Evolutionary conservation across 805 yeast species (phyloP), one percentile per base, ranked within the genome.

Genomic region (Phaffomyces opuntiae): DNA sequence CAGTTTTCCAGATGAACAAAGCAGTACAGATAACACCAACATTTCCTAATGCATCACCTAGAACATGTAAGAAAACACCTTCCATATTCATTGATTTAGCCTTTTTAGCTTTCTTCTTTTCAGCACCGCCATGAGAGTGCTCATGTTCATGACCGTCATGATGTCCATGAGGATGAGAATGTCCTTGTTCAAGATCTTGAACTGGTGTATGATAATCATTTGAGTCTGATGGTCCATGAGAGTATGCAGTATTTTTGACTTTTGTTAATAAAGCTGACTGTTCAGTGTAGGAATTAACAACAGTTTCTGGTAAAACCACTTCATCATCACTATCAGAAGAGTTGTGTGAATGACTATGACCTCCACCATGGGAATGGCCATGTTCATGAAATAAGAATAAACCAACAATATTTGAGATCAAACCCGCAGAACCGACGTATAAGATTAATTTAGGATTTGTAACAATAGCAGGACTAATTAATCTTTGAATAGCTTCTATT

Each of bases 31-130:
- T 93, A 43, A 91, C 99, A 53, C 98, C 98, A 45, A 91, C 68
- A 61, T 91, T 91, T 51, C 99, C 98, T 46, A 91, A 71, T 1
- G 98, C 98, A 65, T 91, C 99, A 39, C 98, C 98, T 55, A 93
- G 51, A 12, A 93, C 99, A 61, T 91, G 99, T 59, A 91, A 72
- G 61, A 87, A 93, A 4, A 91, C 97, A 52, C 99, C 99, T 57
- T 87, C 90, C 97, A 91, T 91, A 66, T 93, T 91, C 70, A 91
- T 70, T n/a, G 96, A 86, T 60, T 62, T 59, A 32, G 51, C 49
- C 16, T 49, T 35, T 36, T 48, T 53, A 36, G 46, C 39, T 34
- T 35, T 17, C 9, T 43, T 51, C 44, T 38, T 34, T 39, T 46
- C 48, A 32, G 43, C 43, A 7, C 52, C 47, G 26, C 49, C 50